Evolutionary conservation across 2,329 filamentous ascomycete species (phyloP), one percentile per base, ranked within the genome.

Genomic region (Aspergillus neotritici): DNA sequence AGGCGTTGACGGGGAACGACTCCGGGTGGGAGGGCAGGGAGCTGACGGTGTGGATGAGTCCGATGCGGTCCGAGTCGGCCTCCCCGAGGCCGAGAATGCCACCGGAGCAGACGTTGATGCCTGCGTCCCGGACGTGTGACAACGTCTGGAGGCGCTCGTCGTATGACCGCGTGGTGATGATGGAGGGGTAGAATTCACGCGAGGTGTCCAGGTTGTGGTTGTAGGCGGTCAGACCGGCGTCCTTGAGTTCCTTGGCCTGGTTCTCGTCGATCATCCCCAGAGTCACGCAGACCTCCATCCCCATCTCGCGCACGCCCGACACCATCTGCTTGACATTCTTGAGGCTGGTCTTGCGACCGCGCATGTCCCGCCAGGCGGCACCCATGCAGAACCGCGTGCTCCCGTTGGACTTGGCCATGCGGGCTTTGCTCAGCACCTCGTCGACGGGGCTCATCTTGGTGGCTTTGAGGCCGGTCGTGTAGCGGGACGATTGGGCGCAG

Each of bases 351-450:
- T 90, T 93, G 52, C 89, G 84, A 13, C 89, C 89, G 11, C 87
- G 83, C 89, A 95, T 95, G 67, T 95, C 89, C 31, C 89, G 76
- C 89, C 89, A 95, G 0, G 89, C 89, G 3, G 89, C 89, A 7
- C 89, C 89, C 88, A 95, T 94, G 70, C 89, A 95, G 76, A 95
- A 95, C 2, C 89, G 80, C 7, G 87, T 94, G 71, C 84, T 89
- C 38, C 89, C 89, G 52, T 93, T 93, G 43, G 80, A 80, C 58
- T 86, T 87, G 47, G 89, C 89, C 28, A 80, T 79, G 30, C 80
- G 79, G 1, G 89, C 89, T 3, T 87, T 86, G 31, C 78, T 80
- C 16, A 95, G 79, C 2, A 95, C 89, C 0, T 84, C 80, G 45
- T 93, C 86, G 42, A 94, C 87, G 1, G 79, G 78, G 49, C 84